Evolutionary conservation across 176 grass and related monocot species (phyloP).

Genomic region (Raddia guianensis): DNA sequence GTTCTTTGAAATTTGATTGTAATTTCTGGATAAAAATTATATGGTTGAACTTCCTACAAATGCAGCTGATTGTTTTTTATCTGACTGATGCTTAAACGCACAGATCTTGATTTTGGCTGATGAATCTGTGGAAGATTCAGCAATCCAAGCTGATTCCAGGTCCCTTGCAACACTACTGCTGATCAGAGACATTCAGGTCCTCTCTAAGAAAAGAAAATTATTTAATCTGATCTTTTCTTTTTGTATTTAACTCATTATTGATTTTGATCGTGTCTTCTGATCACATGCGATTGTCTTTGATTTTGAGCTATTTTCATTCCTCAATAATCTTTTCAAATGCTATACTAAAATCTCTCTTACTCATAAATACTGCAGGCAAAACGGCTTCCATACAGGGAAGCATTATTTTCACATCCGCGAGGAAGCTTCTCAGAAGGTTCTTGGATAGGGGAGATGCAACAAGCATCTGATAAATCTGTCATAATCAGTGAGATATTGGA

Average conservation of each 20-base stretch:
- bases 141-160: constrained; percentile 79
- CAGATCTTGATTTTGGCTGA: constrained; percentile 80
- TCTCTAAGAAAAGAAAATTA: constrained; percentile 23
- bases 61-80: constrained; percentile 16
- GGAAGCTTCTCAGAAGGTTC: constrained; percentile 73
- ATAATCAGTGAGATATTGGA: constrained; percentile 87
- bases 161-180: constrained; percentile 74
- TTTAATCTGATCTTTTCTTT: background rate
- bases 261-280: background rate
- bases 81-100: constrained; percentile 22
- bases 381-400: constrained; percentile 55
- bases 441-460: constrained; percentile 89
- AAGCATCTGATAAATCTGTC: constrained; percentile 77
- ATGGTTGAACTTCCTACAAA: background rate
- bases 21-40: background rate
- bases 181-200: constrained; percentile 80
- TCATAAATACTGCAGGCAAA: constrained; percentile 59
- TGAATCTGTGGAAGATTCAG: constrained; percentile 73
- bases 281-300: constrained; percentile 1
- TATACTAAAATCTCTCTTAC: background rate
- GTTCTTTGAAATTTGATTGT: constrained; percentile 25
- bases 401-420: constrained; percentile 33
- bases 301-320: constrained; percentile 24
- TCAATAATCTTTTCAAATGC: background rate
- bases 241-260: background rate